A percentile compares a stretch with the other conserved stretches of the same genome.
Conservation (phyloP, 805 yeast species). For the Teunomyces cretensis region DNA sequence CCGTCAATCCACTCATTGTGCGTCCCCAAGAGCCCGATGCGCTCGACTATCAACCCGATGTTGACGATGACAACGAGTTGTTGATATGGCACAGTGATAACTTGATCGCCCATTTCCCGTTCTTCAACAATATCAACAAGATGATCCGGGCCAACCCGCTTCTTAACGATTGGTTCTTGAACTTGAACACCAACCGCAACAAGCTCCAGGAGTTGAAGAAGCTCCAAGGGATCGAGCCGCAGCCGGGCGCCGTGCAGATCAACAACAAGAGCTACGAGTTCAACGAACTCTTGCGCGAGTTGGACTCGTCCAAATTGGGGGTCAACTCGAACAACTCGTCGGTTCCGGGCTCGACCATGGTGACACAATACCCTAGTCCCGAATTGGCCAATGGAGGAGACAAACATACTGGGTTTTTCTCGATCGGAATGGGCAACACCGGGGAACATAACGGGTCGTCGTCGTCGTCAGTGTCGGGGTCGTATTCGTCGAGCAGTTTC, state of each 20-base stretch:
- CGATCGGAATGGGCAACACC: neutral
- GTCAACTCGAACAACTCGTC: neutral
- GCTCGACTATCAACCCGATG: slow-evolving; percentile 1
- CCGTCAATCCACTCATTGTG: neutral
- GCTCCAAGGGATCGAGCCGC: neutral
- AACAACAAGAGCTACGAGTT: neutral
- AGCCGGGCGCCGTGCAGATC: neutral
- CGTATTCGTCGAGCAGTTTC: neutral
- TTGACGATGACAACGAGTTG: slow-evolving; percentile 11
- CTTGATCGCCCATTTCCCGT: slow-evolving; percentile 24
- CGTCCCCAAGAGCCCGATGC: neutral
- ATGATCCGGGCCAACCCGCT: slow-evolving; percentile 21
- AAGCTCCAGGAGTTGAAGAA: slow-evolving; percentile 4
- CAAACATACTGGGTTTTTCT: neutral
- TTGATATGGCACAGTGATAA: slow-evolving; percentile 19
- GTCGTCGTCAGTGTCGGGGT: neutral
- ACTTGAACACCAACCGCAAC: slow-evolving; percentile 11
- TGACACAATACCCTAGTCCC: slow-evolving; percentile 1
- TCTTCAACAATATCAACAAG: slow-evolving; percentile 27
- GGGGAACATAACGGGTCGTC: neutral
- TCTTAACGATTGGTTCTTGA: slow-evolving; percentile 26
- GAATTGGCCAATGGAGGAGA: neutral
- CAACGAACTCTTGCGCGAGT: slow-evolving; percentile 1
- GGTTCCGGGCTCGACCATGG: neutral
- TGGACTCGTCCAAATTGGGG: slow-evolving; percentile 2